phyloP scores from a whole-genome alignment of 495 filamentous ascomycete species.

The Aspergillus funiculosus region DNA sequence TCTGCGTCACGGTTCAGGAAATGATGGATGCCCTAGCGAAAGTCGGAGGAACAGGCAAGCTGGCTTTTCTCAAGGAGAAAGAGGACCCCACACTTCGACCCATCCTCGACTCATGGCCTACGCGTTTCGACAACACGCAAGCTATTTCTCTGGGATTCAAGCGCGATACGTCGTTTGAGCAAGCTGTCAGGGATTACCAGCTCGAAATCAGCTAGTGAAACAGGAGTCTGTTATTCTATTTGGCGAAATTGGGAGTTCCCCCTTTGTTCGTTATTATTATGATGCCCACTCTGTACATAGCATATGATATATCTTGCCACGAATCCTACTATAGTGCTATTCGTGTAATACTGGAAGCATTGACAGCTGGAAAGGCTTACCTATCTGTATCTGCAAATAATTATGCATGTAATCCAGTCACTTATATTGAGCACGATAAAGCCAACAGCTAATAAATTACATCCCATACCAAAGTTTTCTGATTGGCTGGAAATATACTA shows the following conservation, averaged over 20 bases:
- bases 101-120: slow-evolving; percentile 65
- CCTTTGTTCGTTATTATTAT: neutral
- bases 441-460: no score
- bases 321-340: neutral
- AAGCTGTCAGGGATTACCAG: slow-evolving; percentile 51
- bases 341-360: no score
- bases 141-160: slow-evolving; percentile 53
- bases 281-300: slow-evolving; percentile 6
- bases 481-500: no score
- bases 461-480: no score
- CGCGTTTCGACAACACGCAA: slow-evolving; percentile 56
- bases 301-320: neutral
- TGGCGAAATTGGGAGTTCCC: neutral
- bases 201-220: slow-evolving; percentile 23
- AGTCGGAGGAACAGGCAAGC: slow-evolving; percentile 60
- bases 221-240: neutral
- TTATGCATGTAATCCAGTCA: no score
- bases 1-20: slow-evolving; percentile 61
- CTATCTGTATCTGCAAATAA: no score
- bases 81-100: slow-evolving; percentile 53
- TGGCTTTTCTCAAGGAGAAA: slow-evolving; percentile 55
- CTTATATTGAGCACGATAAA: no score
- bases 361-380: no score
- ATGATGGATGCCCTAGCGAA: slow-evolving; percentile 65
- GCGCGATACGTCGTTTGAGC: slow-evolving; percentile 51